Base-by-base conservation (phyloP, 306 rosid genomes). In the Quercus parvula region DNA sequence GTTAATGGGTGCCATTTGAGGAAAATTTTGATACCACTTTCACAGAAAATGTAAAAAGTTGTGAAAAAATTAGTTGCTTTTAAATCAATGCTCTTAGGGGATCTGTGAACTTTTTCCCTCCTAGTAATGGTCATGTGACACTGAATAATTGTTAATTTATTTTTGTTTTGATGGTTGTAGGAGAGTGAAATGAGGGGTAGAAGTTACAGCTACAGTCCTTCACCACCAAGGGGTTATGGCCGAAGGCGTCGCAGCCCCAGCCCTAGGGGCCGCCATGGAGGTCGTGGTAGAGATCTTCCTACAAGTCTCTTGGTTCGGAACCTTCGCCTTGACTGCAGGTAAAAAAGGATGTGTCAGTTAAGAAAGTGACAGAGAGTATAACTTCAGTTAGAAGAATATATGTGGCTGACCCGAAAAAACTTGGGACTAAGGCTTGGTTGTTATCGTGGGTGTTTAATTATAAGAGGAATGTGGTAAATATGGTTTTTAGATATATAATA, bases 251-350 rank as follows among this genome's bases (percentile, higher is more conserved):
- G 88, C 52, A 90, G 94, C 78, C 92, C 92, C 55, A 90, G 94
- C 81, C 96, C 96, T 1, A 85, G 87, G 81, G 85, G 85, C 4
- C 83, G 85, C 3, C 81, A 86, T 28, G 74, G 94, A 72, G 83
- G 89, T 41, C 91, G 86, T 31, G 89, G 77, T 51, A 83, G 87
- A 82, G 93, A 93, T 76, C 83, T 91, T 79, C 90, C 92, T 6
- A 85, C 94, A 18, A 94, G 97, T 79, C 98, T 92, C 51, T 85
- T 94, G 61, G 98, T 94, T 67, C 90, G 98, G 68, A 94, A 94
- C 79, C 92, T 94, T 9, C 88, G 85, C 73, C 89, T 63, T 81
- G 93, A 94, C 75, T 90, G 91, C 91, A 89, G 96, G 98, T 41
- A 41, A 41, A 41, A 41, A 41, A 8, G 11, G 3, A 41, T 8